Percentiles rank a stretch among this genome's conserved stretches.
Conservation (phyloP, 768 basidiomycete species). For the Tephrocybe sp. region DNA sequence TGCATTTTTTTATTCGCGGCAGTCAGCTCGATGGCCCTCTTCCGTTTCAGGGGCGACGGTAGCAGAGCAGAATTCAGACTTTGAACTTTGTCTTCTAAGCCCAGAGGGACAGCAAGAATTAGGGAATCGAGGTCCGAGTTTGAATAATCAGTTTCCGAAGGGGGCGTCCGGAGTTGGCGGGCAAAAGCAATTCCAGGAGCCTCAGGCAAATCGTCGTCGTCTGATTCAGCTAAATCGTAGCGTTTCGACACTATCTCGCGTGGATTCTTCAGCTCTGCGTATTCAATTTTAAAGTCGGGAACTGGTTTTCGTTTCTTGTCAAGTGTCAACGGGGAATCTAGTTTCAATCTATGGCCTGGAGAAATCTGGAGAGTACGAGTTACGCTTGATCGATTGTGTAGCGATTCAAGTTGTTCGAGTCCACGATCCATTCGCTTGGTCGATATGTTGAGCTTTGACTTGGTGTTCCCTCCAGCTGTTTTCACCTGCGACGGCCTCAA, state of each 20-base stretch:
- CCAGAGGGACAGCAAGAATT: slow-evolving; percentile 33
- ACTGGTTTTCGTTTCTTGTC: slow-evolving; percentile 27
- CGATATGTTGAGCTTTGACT: slow-evolving; percentile 19
- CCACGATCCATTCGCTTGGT: slow-evolving; percentile 21
- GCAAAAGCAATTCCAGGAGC: slow-evolving; percentile 26
- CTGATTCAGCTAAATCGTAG: slow-evolving; percentile 22
- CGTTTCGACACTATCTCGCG: slow-evolving; percentile 12
- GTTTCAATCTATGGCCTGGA: slow-evolving; percentile 43
- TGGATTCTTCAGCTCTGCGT: slow-evolving; percentile 37
- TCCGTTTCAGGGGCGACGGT: slow-evolving; percentile 1
- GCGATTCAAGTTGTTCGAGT: slow-evolving; percentile 37
- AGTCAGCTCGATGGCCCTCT: not conserved
- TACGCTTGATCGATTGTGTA: slow-evolving; percentile 43
- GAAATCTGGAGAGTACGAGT: slow-evolving; percentile 32
- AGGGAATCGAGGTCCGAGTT: slow-evolving; percentile 43
- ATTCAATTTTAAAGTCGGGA: slow-evolving; percentile 50
- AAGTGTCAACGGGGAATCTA: slow-evolving; percentile 25
- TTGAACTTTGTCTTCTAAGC: not conserved
- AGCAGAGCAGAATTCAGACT: not conserved
- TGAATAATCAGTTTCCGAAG: slow-evolving; percentile 36
- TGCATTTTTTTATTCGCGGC: not conserved
- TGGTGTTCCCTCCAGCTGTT: slow-evolving; percentile 11
- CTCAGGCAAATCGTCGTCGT: slow-evolving; percentile 45
- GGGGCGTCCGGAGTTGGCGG: slow-evolving; percentile 9
- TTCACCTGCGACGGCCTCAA: not conserved